These are phyloP conservation scores for Sugiyamaella smithiae DNA, from an alignment of 805 yeast species.

Conservation along the genomic window DNA sequence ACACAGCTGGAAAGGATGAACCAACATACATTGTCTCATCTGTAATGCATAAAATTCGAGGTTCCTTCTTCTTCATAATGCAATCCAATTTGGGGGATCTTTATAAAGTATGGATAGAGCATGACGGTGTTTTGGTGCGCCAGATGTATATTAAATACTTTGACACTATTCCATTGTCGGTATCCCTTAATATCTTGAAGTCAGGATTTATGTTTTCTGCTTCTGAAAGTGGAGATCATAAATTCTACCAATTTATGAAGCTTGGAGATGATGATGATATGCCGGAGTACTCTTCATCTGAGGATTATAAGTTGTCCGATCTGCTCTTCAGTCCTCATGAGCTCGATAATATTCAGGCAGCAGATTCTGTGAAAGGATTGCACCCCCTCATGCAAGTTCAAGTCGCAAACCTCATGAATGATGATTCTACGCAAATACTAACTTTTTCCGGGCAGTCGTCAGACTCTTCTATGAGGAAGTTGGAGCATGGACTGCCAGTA, in stretches of 20 bases:
- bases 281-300: constrained; percentile 33
- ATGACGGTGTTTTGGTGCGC: constrained; percentile 39
- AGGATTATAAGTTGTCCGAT: constrained; percentile 23
- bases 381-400: constrained; percentile 53
- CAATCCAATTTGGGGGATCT: constrained; percentile 75
- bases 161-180: constrained; percentile 67
- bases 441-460: constrained; percentile 43
- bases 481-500: constrained; percentile 58
- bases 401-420: constrained; percentile 31
- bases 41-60: constrained; percentile 63
- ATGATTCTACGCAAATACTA: constrained; percentile 42
- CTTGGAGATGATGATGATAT: constrained; percentile 60
- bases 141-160: constrained; percentile 60
- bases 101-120: constrained; percentile 59
- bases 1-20: constrained; percentile 22
- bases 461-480: constrained; percentile 45
- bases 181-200: constrained; percentile 56
- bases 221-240: constrained; percentile 58
- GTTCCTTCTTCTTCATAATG: constrained; percentile 60
- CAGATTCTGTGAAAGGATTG: constrained; percentile 47
- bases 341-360: constrained; percentile 55
- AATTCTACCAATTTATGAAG: constrained; percentile 73
- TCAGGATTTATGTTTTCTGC: constrained; percentile 76
- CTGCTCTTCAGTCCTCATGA: constrained; percentile 24
- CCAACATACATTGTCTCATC: constrained; percentile 47